phyloP scores from a whole-genome alignment of 2,329 filamentous ascomycete species.

The Trichoderma citrinoviride region DNA sequence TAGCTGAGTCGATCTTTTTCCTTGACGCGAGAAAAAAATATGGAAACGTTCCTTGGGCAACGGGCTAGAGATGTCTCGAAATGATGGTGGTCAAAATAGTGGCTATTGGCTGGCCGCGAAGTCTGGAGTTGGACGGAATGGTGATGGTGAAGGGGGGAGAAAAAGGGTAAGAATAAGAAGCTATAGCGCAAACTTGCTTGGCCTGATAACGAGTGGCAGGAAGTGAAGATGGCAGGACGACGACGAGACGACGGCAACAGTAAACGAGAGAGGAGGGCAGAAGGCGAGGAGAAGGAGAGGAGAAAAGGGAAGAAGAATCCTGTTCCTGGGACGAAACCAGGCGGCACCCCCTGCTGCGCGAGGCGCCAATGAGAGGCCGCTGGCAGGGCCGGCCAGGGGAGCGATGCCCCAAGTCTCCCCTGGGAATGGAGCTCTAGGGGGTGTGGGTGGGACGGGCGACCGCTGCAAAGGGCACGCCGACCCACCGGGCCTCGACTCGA shows the following conservation, averaged over 20 bases:
- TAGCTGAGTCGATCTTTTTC: slow-evolving; percentile 20
- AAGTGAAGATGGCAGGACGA: slow-evolving; percentile 33
- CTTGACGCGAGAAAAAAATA: slow-evolving; percentile 11
- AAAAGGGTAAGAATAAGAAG: slow-evolving; percentile 29
- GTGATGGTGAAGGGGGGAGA: neutral
- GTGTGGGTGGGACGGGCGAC: slow-evolving; percentile 15
- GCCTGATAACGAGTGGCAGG: slow-evolving; percentile 40
- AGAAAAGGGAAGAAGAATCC: slow-evolving; percentile 29
- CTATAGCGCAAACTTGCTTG: slow-evolving; percentile 31
- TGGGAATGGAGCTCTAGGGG: slow-evolving; percentile 21
- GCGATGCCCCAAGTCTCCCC: slow-evolving; percentile 11
- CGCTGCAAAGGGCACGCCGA: slow-evolving; percentile 6
- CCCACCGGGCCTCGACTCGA: slow-evolving; percentile 18
- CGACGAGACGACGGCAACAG: slow-evolving; percentile 21
- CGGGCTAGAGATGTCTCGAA: slow-evolving; percentile 22
- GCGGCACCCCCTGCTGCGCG: slow-evolving; percentile 20
- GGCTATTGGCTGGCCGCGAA: slow-evolving; percentile 11
- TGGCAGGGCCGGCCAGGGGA: slow-evolving; percentile 18
- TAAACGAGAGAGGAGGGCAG: slow-evolving; percentile 24
- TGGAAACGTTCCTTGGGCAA: slow-evolving; percentile 28
- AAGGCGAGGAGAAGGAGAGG: slow-evolving; percentile 10
- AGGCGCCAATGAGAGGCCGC: slow-evolving; percentile 18
- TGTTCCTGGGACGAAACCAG: slow-evolving; percentile 20
- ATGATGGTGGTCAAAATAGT: slow-evolving; percentile 15
- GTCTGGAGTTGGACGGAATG: slow-evolving; percentile 12